Evolutionary conservation across 2,329 filamentous ascomycete genomes (phyloP).

Genomic region (Calonectria henricotiae): DNA sequence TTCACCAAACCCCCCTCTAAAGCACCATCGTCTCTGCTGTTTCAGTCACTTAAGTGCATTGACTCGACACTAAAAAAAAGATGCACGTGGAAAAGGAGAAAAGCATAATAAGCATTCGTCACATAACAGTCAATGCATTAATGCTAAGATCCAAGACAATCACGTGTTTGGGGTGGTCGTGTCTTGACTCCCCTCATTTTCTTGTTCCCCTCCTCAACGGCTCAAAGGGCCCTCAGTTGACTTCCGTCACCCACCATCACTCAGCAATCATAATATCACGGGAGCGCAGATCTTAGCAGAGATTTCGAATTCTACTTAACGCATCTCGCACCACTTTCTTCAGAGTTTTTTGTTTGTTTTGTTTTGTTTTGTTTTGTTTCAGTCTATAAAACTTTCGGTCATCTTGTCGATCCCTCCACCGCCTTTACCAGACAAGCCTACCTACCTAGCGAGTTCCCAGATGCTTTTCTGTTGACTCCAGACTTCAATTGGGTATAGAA

Average conservation of each 20-base stretch:
- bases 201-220: background rate
- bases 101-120: slow-evolving; percentile 1
- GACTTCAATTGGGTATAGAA: background rate
- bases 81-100: slow-evolving; percentile 10
- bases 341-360: background rate
- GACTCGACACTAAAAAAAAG: slow-evolving; percentile 6
- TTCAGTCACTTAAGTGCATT: background rate
- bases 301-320: background rate
- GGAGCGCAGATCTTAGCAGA: background rate
- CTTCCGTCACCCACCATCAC: background rate
- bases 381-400: background rate
- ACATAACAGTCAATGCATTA: slow-evolving; percentile 5
- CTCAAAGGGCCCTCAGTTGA: background rate
- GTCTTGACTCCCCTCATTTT: background rate
- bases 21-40: background rate
- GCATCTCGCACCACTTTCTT: background rate
- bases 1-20: background rate
- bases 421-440: background rate
- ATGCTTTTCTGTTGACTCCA: background rate
- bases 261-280: background rate
- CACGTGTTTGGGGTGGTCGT: background rate
- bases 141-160: background rate
- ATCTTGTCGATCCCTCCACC: background rate
- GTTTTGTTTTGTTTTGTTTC: background rate
- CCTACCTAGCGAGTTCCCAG: background rate